Evolutionary conservation across 2,329 filamentous ascomycete genomes (phyloP).

Genomic region (Lecanicillium sp.): DNA sequence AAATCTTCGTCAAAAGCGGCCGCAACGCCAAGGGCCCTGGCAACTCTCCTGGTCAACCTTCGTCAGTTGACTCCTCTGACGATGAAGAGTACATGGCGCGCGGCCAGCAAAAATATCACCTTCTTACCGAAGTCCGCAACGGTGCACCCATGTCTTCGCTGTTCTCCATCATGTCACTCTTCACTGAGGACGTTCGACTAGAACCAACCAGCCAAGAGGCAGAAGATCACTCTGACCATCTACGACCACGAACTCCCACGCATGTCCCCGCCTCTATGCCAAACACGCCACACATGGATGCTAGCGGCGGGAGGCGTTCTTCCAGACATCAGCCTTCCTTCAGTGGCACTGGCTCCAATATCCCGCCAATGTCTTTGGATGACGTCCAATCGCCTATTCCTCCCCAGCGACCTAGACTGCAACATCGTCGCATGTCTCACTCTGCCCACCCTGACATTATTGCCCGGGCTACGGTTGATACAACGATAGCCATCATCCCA

Average conservation of each 20-base stretch:
- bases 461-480: slow-evolving; percentile 90
- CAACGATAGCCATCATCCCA: slow-evolving; percentile 96
- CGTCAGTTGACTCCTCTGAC: slow-evolving; percentile 35
- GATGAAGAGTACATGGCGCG: slow-evolving; percentile 62
- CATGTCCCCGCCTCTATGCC: slow-evolving; percentile 27
- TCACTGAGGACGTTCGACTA: slow-evolving; percentile 88
- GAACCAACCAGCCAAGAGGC: slow-evolving; percentile 49
- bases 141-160: slow-evolving; percentile 97
- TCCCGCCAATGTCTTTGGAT: slow-evolving; percentile 72
- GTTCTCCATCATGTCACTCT: slow-evolving; percentile 93
- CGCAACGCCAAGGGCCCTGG: slow-evolving; percentile 34
- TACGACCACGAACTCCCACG: slow-evolving; percentile 22
- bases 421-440: slow-evolving; percentile 44
- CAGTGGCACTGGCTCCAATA: slow-evolving; percentile 30
- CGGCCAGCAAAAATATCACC: slow-evolving; percentile 78
- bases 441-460: slow-evolving; percentile 96
- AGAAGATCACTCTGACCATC: slow-evolving; percentile 11
- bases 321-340: neutral
- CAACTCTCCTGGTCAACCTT: slow-evolving; percentile 12
- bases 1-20: slow-evolving; percentile 95
- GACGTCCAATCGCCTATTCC: slow-evolving; percentile 21
- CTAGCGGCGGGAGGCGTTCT: slow-evolving; percentile 11
- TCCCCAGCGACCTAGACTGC: slow-evolving; percentile 27
- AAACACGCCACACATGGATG: slow-evolving; percentile 29
- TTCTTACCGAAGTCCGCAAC: slow-evolving; percentile 95